Evolutionary conservation across 2,329 filamentous ascomycete genomes (phyloP).

Genomic region (Exophiala sp.): DNA sequence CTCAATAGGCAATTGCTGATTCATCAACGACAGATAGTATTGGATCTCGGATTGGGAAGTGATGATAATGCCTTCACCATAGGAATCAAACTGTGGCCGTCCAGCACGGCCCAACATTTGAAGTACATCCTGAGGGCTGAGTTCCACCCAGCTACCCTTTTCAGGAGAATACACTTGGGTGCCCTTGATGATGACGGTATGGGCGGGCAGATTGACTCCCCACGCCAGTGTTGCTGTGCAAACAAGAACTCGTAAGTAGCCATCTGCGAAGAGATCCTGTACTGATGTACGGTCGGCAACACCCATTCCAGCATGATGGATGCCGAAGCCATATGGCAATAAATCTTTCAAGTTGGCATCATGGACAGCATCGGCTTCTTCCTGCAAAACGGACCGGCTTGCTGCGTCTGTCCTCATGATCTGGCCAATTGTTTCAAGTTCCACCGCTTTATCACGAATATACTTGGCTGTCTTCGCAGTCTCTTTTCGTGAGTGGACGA

Average conservation of each 20-base stretch:
- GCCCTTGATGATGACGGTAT: conserved; percentile 98
- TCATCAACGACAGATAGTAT: conserved; percentile 93
- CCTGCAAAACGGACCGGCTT: conserved; percentile 77
- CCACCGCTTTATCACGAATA: conserved; percentile 93
- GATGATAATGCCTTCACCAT: conserved; percentile 97
- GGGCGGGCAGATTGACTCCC: conserved; percentile 96
- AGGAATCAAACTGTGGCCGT: conserved; percentile 92
- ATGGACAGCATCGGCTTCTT: conserved; percentile 74
- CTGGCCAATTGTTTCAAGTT: conserved; percentile 93
- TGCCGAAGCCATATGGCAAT: conserved; percentile 92
- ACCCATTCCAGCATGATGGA: conserved; percentile 97
- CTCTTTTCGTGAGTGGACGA: conserved; percentile 96
- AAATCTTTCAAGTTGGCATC: conserved; percentile 90
- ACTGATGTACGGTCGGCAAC: conserved; percentile 91
- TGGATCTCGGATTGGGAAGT: conserved; percentile 92
- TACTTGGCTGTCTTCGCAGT: conserved; percentile 96
- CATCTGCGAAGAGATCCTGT: conserved; percentile 87
- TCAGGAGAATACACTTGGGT: conserved; percentile 97
- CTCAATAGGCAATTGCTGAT: conserved; percentile 95
- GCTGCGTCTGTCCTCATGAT: conserved; percentile 90
- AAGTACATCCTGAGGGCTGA: conserved; percentile 93
- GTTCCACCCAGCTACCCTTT: conserved; percentile 96
- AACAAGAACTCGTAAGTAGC: conserved; percentile 87
- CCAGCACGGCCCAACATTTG: conserved; percentile 98
- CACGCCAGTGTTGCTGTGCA: conserved; percentile 97